Conservation (phyloP, 1,284 basidiomycete species). For the Leccinum pachyderme region DNA sequence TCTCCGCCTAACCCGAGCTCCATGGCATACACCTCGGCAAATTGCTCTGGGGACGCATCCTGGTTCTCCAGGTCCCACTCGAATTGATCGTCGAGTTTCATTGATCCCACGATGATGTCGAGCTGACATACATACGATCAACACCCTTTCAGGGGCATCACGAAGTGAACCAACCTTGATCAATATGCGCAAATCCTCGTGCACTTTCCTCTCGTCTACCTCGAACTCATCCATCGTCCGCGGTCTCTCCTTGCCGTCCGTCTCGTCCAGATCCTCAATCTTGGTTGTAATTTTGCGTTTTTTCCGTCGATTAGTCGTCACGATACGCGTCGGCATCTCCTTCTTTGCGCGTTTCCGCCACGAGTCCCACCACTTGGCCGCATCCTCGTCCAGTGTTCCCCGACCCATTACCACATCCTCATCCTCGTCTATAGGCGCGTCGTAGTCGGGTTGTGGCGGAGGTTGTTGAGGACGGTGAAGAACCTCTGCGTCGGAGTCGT, state of each 20-base stretch:
- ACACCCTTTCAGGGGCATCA: conserved; percentile 1
- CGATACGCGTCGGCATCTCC: conserved; percentile 25
- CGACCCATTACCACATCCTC: conserved; percentile 35
- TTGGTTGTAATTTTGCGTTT: conserved; percentile 33
- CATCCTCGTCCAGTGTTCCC: conserved; percentile 53
- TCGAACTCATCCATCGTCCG: conserved; percentile 52
- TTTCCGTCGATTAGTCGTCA: conserved; percentile 25
- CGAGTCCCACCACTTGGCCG: conserved; percentile 64
- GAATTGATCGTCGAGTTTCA: conserved; percentile 96
- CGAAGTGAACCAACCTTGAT: conserved; percentile 69
- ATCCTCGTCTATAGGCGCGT: conserved; percentile 13
- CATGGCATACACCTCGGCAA: conserved; percentile 83
- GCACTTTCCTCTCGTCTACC: conserved; percentile 55
- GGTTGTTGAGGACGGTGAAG: conserved; percentile 16
- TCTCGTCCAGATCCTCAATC: conserved; percentile 33
- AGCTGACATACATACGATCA: conserved; percentile 49
- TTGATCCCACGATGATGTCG: conserved; percentile 92
- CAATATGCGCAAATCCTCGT: conserved; percentile 86
- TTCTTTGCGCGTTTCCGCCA: conserved; percentile 53
- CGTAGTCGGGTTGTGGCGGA: conserved; percentile 2
- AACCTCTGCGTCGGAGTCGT: conserved; percentile 39
- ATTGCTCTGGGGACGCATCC: conserved; percentile 84
- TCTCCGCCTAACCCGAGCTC: conserved; percentile 93
- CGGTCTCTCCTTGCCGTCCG: conserved; percentile 38
- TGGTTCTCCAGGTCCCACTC: conserved; percentile 94